Evolutionary conservation across 768 basidiomycete species (phyloP).

Genomic region (Podaxis sp.): DNA sequence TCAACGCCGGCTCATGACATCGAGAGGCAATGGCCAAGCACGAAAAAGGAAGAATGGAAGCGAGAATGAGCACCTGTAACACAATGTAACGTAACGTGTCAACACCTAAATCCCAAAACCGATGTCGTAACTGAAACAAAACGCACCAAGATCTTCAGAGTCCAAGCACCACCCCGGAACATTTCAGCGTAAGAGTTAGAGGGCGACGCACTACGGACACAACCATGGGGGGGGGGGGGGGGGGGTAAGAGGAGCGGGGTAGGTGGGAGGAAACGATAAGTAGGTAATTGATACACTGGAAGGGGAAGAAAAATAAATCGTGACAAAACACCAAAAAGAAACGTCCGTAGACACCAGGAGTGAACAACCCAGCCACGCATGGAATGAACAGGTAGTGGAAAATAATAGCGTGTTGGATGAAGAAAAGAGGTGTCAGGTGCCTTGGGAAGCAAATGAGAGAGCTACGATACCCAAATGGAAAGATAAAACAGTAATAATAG

Average conservation of each 20-base stretch:
- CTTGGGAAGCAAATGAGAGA: neutral
- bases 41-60: neutral
- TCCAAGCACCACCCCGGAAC: neutral
- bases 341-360: constrained; percentile 8
- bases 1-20: neutral
- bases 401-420: neutral
- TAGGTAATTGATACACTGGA: constrained; percentile 6
- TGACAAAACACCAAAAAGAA: neutral
- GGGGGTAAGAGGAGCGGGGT: neutral
- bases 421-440: neutral
- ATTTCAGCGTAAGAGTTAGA: neutral
- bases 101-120: neutral
- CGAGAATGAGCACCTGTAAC: neutral
- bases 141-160: neutral
- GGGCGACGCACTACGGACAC: neutral
- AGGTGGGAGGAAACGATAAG: neutral
- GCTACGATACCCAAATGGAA: constrained; percentile 6
- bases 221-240: neutral
- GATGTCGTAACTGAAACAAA: neutral
- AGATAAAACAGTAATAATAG: constrained; percentile 8
- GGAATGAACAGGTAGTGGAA: neutral
- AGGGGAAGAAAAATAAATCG: neutral
- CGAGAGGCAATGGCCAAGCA: neutral
- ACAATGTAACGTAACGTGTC: neutral
- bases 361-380: neutral